Percentiles rank a stretch among this genome's conserved stretches.
These are phyloP conservation scores for Verticillium isaacii DNA, from an alignment of 2,329 filamentous ascomycete genomes.

Conservation along the genomic window DNA sequence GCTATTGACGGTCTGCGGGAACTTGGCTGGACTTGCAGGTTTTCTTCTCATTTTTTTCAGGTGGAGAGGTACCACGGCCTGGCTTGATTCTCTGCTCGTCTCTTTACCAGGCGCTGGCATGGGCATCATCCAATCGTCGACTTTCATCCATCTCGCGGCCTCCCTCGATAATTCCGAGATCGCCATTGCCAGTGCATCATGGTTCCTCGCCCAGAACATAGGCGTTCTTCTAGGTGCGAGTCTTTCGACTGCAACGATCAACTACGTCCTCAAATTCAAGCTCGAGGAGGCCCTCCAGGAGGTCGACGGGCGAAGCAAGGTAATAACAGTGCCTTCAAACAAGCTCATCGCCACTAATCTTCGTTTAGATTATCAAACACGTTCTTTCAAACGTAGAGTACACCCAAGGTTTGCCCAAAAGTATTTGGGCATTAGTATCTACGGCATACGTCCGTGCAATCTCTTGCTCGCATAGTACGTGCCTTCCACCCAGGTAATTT, in stretches of 20 bases:
- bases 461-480: too few relatives aligned
- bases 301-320: too few relatives aligned
- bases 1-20: background rate
- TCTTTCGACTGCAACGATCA: background rate
- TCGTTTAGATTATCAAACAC: too few relatives aligned
- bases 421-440: too few relatives aligned
- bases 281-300: background rate
- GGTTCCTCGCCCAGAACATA: background rate
- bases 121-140: background rate
- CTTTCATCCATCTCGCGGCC: background rate
- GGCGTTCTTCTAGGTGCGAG: background rate
- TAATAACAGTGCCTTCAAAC: too few relatives aligned
- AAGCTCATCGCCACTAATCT: too few relatives aligned
- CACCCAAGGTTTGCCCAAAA: too few relatives aligned
- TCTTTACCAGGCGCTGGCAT: background rate
- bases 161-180: background rate
- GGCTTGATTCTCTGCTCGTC: background rate
- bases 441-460: too few relatives aligned
- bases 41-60: background rate
- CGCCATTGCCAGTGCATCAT: background rate
- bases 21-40: background rate
- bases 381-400: too few relatives aligned
- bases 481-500: too few relatives aligned
- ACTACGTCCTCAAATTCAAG: background rate
- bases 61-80: background rate